Conservation (phyloP, 2,329 filamentous ascomycete genomes). For the Aspergillus ochraceus region DNA sequence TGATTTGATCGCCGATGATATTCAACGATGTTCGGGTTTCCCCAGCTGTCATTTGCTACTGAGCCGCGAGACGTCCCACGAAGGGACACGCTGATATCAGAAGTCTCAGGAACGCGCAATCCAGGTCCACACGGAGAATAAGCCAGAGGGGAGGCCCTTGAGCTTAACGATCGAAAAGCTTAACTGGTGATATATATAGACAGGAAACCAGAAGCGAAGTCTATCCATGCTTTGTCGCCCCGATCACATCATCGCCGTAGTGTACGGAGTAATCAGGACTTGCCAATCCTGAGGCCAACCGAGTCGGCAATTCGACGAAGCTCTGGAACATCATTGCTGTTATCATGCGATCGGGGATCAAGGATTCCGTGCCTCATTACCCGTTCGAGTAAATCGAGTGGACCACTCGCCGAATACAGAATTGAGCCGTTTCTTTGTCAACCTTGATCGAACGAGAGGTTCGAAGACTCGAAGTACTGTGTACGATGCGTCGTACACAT, state of each 20-base stretch:
- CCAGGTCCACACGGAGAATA: constrained; percentile 17
- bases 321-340: background rate
- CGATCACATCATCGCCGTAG: background rate
- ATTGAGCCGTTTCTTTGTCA: background rate
- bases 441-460: no score
- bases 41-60: constrained; percentile 13
- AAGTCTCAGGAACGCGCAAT: constrained; percentile 20
- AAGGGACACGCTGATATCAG: constrained; percentile 17
- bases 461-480: no score
- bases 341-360: background rate
- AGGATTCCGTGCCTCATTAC: background rate
- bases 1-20: constrained; percentile 18
- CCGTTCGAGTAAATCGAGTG: background rate
- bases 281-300: background rate
- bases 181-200: constrained; percentile 17
- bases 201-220: background rate
- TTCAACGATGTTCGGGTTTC: constrained; percentile 13
- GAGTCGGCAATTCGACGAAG: background rate
- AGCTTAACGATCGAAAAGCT: constrained; percentile 12
- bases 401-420: background rate
- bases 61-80: background rate
- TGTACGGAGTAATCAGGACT: background rate
- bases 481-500: no score
- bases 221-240: background rate
- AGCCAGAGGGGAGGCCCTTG: constrained; percentile 12